phyloP scores from a whole-genome alignment of 23 red algal genomes.

The Chondrus crispus region DNA sequence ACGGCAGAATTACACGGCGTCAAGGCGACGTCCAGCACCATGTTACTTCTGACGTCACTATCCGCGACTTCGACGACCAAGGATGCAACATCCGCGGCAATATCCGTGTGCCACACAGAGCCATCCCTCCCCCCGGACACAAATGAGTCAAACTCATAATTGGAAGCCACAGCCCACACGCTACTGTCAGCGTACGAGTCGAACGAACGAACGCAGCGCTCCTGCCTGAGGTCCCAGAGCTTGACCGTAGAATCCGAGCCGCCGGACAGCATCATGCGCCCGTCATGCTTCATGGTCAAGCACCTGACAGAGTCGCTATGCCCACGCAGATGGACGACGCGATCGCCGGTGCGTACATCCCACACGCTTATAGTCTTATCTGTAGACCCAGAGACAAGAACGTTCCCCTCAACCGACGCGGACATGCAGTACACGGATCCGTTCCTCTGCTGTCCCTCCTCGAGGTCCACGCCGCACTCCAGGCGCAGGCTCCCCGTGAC shows the following conservation, averaged over 20 bases:
- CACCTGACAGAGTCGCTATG: constrained; percentile 87
- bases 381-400: constrained; percentile 74
- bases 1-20: constrained; percentile 51
- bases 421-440: constrained; percentile 80
- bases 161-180: constrained; percentile 79
- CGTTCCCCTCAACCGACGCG: constrained; percentile 30
- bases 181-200: constrained; percentile 56
- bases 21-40: constrained; percentile 70
- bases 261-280: constrained; percentile 64
- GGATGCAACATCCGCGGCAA: constrained; percentile 53
- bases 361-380: constrained; percentile 77
- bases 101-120: constrained; percentile 76
- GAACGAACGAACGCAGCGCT: constrained; percentile 66
- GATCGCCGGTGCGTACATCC: constrained; percentile 69
- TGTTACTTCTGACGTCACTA: constrained; percentile 50
- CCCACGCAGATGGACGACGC: constrained; percentile 68
- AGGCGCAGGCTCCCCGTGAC: constrained; percentile 37
- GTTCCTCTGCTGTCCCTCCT: constrained; percentile 23
- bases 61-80: constrained; percentile 46
- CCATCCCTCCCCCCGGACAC: constrained; percentile 91
- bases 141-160: constrained; percentile 66
- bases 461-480: constrained; percentile 55
- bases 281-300: constrained; percentile 59
- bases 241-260: constrained; percentile 76
- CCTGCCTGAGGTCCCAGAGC: constrained; percentile 91